A percentile compares a stretch with the other conserved stretches of the same genome.
phyloP scores from a whole-genome alignment of 495 filamentous ascomycete species.

The Barbatosphaeria neglecta region DNA sequence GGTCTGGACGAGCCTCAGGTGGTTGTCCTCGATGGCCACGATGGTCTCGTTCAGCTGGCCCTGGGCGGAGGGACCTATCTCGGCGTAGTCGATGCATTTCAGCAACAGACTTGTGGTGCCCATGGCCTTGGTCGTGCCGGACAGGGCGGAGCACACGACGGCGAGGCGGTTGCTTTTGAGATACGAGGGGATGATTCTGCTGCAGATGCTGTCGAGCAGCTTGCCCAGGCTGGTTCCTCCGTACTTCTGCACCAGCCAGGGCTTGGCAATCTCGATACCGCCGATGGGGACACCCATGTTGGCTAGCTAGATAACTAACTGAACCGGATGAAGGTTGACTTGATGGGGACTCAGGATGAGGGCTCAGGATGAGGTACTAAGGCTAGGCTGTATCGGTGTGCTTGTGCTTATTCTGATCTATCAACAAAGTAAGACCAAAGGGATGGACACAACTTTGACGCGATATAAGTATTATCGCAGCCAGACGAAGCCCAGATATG shows the following conservation, averaged over 20 bases:
- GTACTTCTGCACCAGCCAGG: constrained; percentile 34
- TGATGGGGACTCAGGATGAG: no score
- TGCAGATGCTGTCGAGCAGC: constrained; percentile 21
- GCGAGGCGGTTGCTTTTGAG: constrained; percentile 17
- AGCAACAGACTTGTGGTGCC: constrained; percentile 24
- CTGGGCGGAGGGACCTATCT: constrained; percentile 12
- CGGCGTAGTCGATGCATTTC: constrained; percentile 20
- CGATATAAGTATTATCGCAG: no score
- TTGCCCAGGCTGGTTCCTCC: constrained; percentile 31
- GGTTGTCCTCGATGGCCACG: constrained; percentile 20
- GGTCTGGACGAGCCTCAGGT: constrained; percentile 13
- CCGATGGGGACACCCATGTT: constrained; percentile 3
- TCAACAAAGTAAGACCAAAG: no score
- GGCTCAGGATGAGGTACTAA: no score
- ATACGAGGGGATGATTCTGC: constrained; percentile 24
- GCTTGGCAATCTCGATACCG: constrained; percentile 9
- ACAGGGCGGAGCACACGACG: constrained; percentile 23
- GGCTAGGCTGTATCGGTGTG: no score
- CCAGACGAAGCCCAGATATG: no score
- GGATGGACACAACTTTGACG: no score
- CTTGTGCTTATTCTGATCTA: no score
- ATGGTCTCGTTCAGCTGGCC: constrained; percentile 18
- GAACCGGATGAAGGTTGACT: no score
- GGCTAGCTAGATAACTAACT: not conserved
- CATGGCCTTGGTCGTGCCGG: constrained; percentile 16